A percentile compares a stretch with the other conserved stretches of the same genome.
These are phyloP conservation scores for Fusarium sp. DNA, from an alignment of 2,329 filamentous ascomycete species.

Conservation along the genomic window DNA sequence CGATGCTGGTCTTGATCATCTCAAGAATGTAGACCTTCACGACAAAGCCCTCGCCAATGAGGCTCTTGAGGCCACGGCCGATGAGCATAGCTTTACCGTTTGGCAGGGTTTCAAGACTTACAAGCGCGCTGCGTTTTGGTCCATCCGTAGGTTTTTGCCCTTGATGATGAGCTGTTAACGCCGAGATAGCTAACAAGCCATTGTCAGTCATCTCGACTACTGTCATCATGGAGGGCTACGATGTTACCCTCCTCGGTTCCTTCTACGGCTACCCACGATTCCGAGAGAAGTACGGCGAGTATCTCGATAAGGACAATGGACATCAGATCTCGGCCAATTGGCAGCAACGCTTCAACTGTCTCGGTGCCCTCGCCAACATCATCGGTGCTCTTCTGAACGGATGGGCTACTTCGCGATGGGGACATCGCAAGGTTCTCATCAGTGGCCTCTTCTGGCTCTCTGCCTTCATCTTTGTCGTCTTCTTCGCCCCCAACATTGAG, in stretches of 20 bases:
- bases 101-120: constrained; percentile 51
- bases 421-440: constrained; percentile 57
- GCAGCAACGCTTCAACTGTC: constrained; percentile 59
- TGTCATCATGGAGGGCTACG: constrained; percentile 63
- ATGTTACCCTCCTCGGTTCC: constrained; percentile 56
- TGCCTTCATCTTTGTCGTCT: constrained; percentile 58
- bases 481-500: constrained; percentile 57
- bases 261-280: constrained; percentile 57
- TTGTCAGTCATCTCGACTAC: constrained; percentile 54
- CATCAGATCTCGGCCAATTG: constrained; percentile 61
- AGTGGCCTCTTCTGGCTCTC: constrained; percentile 52
- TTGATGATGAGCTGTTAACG: background rate
- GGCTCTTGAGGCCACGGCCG: constrained; percentile 48
- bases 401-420: constrained; percentile 52
- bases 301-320: constrained; percentile 44
- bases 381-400: constrained; percentile 55
- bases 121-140: constrained; percentile 53
- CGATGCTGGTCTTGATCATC: constrained; percentile 43
- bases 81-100: constrained; percentile 50
- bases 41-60: constrained; percentile 51
- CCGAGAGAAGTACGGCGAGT: constrained; percentile 53
- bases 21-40: constrained; percentile 47
- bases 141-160: constrained; percentile 42
- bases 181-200: constrained; percentile 1
- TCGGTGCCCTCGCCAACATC: constrained; percentile 49